Evolutionary conservation across 805 yeast genomes (phyloP).

Genomic region (Myxozyma vanderwaltii): DNA sequence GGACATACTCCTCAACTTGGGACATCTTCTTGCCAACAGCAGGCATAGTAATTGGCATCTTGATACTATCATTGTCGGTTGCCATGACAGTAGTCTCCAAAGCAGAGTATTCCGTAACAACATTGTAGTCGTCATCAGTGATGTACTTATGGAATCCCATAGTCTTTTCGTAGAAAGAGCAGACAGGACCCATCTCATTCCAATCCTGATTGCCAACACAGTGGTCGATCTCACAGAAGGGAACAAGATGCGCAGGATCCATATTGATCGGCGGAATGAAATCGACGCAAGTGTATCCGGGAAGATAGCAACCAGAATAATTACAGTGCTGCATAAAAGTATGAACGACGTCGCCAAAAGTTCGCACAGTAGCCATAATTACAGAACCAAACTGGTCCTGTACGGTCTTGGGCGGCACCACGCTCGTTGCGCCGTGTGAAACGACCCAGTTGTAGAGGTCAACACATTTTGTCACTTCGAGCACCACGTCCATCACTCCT

Average conservation of each 20-base stretch:
- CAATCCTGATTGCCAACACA: conserved; percentile 79
- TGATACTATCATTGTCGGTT: conserved; percentile 60
- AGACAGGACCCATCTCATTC: conserved; percentile 62
- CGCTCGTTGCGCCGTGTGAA: conserved; percentile 53
- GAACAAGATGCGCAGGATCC: conserved; percentile 35
- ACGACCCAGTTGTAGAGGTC: conserved; percentile 52
- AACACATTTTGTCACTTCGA: conserved; percentile 58
- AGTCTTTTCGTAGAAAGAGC: conserved; percentile 55
- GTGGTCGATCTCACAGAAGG: conserved; percentile 62
- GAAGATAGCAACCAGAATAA: conserved; percentile 54
- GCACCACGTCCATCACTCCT: conserved; percentile 76
- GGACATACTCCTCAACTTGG: conserved; percentile 81
- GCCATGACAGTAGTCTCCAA: conserved; percentile 78
- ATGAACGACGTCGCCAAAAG: conserved; percentile 67
- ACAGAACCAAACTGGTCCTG: conserved; percentile 56
- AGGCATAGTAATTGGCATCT: conserved; percentile 87
- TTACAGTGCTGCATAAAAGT: conserved; percentile 57
- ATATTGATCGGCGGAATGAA: background rate
- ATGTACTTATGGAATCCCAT: conserved; percentile 79
- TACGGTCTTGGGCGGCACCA: conserved; percentile 40
- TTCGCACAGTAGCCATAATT: conserved; percentile 53
- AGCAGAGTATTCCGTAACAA: conserved; percentile 70
- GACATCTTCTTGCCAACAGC: conserved; percentile 65
- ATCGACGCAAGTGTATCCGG: conserved; percentile 46
- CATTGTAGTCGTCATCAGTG: conserved; percentile 80